Percentiles rank a stretch among this genome's conserved stretches.
phyloP scores from a whole-genome alignment of 2,329 filamentous ascomycete species.

The Cladophialophora exuberans region DNA sequence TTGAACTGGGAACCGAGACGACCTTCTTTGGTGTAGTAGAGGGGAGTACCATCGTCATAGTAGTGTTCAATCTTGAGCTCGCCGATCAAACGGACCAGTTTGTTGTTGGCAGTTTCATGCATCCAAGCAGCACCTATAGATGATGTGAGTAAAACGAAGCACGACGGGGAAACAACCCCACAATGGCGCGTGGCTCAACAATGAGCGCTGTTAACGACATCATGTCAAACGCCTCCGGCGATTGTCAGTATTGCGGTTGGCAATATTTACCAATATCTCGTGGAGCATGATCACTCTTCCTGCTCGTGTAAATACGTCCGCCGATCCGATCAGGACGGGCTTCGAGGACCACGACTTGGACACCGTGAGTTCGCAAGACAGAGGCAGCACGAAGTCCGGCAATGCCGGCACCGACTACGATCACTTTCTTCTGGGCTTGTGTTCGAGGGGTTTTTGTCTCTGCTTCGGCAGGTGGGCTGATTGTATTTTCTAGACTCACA shows the following conservation, averaged over 20 bases:
- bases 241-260: conserved; percentile 37
- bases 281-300: conserved; percentile 40
- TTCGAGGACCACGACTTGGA: conserved; percentile 42
- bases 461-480: conserved; percentile 16
- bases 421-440: conserved; percentile 34
- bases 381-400: conserved; percentile 42
- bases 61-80: conserved; percentile 49
- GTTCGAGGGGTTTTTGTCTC: conserved; percentile 20
- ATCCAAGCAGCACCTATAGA: conserved; percentile 48
- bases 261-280: conserved; percentile 45
- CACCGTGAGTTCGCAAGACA: conserved; percentile 40
- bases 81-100: conserved; percentile 47
- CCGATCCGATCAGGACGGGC: conserved; percentile 41
- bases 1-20: conserved; percentile 50
- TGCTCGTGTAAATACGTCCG: conserved; percentile 45
- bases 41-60: conserved; percentile 48
- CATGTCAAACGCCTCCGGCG: conserved; percentile 34
- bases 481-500: conserved; percentile 31
- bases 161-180: conserved; percentile 28
- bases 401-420: conserved; percentile 43
- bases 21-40: conserved; percentile 48
- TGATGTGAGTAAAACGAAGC: conserved; percentile 25
- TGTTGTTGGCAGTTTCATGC: conserved; percentile 50
- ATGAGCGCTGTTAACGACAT: conserved; percentile 32
- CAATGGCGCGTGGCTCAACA: conserved; percentile 31